Conservation (phyloP, 2,329 filamentous ascomycete genomes). For the Xylaria multiplex region DNA sequence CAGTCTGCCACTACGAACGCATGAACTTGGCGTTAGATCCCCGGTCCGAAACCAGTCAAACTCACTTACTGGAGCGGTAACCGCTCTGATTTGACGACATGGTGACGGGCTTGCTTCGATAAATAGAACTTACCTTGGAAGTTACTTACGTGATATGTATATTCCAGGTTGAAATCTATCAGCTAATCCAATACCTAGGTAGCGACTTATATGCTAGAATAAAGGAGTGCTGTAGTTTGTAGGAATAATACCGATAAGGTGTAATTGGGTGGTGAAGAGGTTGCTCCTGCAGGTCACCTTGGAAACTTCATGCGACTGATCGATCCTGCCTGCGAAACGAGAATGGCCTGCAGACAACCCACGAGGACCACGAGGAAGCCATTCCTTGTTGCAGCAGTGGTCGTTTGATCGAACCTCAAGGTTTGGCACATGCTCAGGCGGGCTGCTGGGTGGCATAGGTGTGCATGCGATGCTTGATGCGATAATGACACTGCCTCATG, state of each 20-base stretch:
- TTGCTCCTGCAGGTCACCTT: background rate
- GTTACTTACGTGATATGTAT: background rate
- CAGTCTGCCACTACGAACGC: slow-evolving; percentile 4
- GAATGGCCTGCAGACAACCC: slow-evolving; percentile 16
- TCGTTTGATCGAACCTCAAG: slow-evolving; percentile 23
- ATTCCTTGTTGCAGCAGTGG: slow-evolving; percentile 1
- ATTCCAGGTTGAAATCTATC: background rate
- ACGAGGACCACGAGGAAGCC: slow-evolving; percentile 4
- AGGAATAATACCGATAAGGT: background rate
- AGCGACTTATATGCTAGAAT: background rate
- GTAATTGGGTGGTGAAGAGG: background rate
- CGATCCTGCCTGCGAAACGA: background rate
- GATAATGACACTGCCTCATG: slow-evolving; percentile 22
- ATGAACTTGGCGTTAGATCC: slow-evolving; percentile 33
- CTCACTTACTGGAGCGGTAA: slow-evolving; percentile 4
- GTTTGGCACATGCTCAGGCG: slow-evolving; percentile 24
- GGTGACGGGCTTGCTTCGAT: background rate
- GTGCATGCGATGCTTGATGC: slow-evolving; percentile 27
- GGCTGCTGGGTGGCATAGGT: slow-evolving; percentile 22
- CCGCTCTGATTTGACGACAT: background rate
- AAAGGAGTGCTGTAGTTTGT: background rate
- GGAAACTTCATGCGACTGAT: slow-evolving; percentile 1
- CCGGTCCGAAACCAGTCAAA: slow-evolving; percentile 9
- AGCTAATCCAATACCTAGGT: background rate
- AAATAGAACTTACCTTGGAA: background rate